Percentiles rank a stretch among this genome's conserved stretches.
phyloP scores from a whole-genome alignment of 2,329 filamentous ascomycete species.

The Fonsecaea multimorphosa region DNA sequence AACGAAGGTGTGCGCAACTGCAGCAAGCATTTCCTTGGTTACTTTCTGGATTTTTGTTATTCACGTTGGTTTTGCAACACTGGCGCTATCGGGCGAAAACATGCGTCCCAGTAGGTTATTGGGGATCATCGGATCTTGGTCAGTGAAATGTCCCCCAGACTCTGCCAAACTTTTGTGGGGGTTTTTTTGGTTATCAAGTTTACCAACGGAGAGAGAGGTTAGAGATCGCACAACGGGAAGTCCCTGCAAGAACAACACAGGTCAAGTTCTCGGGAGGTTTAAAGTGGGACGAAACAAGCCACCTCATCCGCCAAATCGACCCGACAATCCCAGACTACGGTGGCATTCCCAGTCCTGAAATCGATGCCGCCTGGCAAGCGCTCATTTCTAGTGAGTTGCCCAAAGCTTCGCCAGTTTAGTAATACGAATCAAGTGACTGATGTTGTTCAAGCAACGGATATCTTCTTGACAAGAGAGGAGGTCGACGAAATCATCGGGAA shows the following conservation, averaged over 20 bases:
- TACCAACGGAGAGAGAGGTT: background rate
- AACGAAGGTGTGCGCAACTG: conserved; percentile 8
- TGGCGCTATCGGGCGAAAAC: background rate
- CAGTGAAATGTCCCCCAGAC: background rate
- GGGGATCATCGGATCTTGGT: conserved; percentile 10
- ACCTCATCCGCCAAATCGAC: conserved; percentile 9
- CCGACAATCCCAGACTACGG: conserved; percentile 11
- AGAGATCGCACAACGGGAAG: conserved; percentile 14
- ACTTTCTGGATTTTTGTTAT: conserved; percentile 5
- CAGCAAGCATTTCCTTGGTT: conserved; percentile 4
- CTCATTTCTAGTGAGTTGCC: conserved; percentile 5
- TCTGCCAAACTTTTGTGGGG: background rate
- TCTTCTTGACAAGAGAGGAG: conserved; percentile 13
- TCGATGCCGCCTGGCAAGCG: conserved; percentile 10
- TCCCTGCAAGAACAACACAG: conserved; percentile 6
- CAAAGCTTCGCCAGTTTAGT: background rate
- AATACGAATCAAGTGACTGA: background rate
- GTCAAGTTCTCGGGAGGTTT: conserved; percentile 9
- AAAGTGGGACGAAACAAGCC: conserved; percentile 9
- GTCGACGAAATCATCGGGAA: conserved; percentile 3
- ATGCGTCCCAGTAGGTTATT: conserved; percentile 12
- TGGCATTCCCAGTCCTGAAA: conserved; percentile 8
- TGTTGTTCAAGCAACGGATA: conserved; percentile 7
- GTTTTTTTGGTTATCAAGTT: no score
- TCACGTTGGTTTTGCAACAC: conserved; percentile 2